Base-by-base conservation (phyloP, 441 rosid species). In the Viola pubescens region DNA sequence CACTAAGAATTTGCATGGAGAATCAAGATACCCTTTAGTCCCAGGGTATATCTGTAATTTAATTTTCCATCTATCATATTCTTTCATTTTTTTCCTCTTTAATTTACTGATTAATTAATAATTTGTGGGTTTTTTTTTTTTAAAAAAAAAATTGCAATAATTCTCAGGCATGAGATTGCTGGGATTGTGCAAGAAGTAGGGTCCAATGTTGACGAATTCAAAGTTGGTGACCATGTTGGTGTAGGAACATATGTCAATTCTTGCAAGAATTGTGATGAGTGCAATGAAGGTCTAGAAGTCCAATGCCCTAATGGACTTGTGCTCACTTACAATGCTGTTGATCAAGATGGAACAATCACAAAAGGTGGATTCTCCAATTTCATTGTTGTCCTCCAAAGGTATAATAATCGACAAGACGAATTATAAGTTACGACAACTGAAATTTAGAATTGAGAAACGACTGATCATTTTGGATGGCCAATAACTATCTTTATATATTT, bases 241-340 rank as follows among this genome's bases (percentile, higher is more conserved):
- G 91, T 92, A 48, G 98, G 98, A 48, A 88, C 97, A 10, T 89
- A 72, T 72, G 91, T 92, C 48, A 81, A 82, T 70, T 84, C 96
- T 0, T 92, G 96, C 67, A 78, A 87, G 66, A 73, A 82, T 43
- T 92, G 98, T 48, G 90, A 83, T 1, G 70, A 74, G 9, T 92
- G 98, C 54, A 68, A 87, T 4, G 72, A 81, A 5, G 66, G 76
- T 19, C 60, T 64, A 38, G 97, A 92, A 79, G 72, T 71, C 54
- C 41, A 47, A 44, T 92, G 98, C 47, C 79, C 53, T 11, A 81
- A 81, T 71, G 83, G 81, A 0, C 8, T 65, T n/a, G 87, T 86
- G 55, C 43, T 5, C 7, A 92, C 98, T 55, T 92, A 87, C 68
- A 83, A 92, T 67, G 78, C 26, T 51, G 64, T 74, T 59, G 98